These are phyloP conservation scores for Teunomyces cretensis DNA, from an alignment of 805 yeast species.

Conservation along the genomic window DNA sequence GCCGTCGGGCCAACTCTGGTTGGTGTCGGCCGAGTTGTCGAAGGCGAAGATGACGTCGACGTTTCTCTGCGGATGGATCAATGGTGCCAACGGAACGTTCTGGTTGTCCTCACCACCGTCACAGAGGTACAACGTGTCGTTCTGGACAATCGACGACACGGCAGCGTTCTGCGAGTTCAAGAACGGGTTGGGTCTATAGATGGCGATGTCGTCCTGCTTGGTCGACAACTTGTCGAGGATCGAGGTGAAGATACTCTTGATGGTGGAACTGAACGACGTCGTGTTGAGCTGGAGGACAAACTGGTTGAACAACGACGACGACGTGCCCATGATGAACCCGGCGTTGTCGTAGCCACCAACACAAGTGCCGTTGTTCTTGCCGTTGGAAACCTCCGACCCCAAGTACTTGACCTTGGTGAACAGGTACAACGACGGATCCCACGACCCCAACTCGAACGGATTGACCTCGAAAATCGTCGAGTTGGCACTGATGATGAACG, in stretches of 20 bases:
- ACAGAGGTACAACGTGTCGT: conserved; percentile 52
- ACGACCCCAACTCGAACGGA: conserved; percentile 27
- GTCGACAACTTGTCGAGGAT: conserved; percentile 37
- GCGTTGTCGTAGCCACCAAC: conserved; percentile 27
- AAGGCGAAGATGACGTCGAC: conserved; percentile 66
- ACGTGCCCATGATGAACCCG: conserved; percentile 25
- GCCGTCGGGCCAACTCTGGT: conserved; percentile 66
- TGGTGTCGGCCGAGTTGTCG: conserved; percentile 68
- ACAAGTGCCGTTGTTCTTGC: conserved; percentile 18
- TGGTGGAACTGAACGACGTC: conserved; percentile 13
- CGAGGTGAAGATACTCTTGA: conserved; percentile 20
- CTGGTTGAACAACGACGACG: conserved; percentile 27
- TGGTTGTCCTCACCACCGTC: conserved; percentile 83
- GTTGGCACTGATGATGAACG: conserved; percentile 20
- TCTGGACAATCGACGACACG: conserved; percentile 34
- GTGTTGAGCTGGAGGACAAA: conserved; percentile 17
- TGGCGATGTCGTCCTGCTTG: conserved; percentile 37
- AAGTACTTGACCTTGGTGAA: conserved; percentile 24
- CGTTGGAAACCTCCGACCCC: conserved; percentile 21
- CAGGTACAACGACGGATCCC: conserved; percentile 26
- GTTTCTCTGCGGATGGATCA: conserved; percentile 58
- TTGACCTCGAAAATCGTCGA: conserved; percentile 28
- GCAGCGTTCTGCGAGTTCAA: conserved; percentile 32
- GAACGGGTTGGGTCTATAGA: conserved; percentile 38
- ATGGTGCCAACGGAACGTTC: conserved; percentile 67